Percentiles rank a stretch among this genome's conserved stretches.
These are phyloP conservation scores for Athelia psychrophila DNA, from an alignment of 1,284 basidiomycete genomes.

Conservation along the genomic window DNA sequence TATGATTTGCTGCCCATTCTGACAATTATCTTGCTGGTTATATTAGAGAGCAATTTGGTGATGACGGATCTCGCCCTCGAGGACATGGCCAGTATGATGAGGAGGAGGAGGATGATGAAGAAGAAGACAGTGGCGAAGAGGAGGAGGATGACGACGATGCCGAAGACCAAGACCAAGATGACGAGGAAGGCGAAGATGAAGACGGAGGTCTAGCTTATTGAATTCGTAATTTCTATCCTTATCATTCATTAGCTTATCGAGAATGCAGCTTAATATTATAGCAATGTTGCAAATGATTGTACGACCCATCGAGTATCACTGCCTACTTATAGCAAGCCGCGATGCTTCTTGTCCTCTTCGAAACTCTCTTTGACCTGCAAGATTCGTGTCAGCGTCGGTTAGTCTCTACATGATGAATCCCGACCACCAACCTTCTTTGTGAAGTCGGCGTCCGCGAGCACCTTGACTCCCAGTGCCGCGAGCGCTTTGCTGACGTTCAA, in stretches of 20 bases:
- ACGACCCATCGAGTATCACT: too few relatives aligned
- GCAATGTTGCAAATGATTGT: too few relatives aligned
- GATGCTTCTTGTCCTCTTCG: neutral
- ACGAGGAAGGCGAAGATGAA: neutral
- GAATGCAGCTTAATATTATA: too few relatives aligned
- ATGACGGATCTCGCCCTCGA: neutral
- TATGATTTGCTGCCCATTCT: too few relatives aligned
- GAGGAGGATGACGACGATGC: neutral
- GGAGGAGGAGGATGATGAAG: neutral
- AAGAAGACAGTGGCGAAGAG: neutral
- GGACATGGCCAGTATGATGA: neutral
- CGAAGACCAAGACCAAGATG: neutral
- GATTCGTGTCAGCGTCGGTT: neutral
- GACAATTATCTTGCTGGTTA: neutral
- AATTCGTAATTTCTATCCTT: too few relatives aligned
- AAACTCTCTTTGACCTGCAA: neutral
- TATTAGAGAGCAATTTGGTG: neutral
- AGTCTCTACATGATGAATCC: neutral
- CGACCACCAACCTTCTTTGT: conserved; percentile 25
- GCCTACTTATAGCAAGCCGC: too few relatives aligned
- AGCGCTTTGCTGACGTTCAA: conserved; percentile 58
- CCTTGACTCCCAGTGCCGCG: conserved; percentile 54
- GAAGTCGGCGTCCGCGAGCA: conserved; percentile 52
- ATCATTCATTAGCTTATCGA: too few relatives aligned
- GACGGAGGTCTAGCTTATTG: too few relatives aligned